Conservation (phyloP, 1,139 yeast species). For the Insectozyma bohioensis region DNA sequence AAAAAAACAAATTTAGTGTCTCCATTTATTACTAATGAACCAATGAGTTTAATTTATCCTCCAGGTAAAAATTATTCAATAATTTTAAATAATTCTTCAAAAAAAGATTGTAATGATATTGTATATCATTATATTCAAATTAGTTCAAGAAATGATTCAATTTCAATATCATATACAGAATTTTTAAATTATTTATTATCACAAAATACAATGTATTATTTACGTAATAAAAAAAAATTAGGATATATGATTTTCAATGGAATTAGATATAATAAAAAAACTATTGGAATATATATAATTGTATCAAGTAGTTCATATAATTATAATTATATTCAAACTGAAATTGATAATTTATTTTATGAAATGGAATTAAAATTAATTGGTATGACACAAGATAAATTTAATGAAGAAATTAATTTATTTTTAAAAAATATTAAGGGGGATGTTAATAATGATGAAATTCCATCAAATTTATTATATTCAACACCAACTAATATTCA, state of each 20-base stretch:
- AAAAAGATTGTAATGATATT: slow-evolving; percentile 49
- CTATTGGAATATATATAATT: slow-evolving; percentile 53
- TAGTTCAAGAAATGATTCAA: slow-evolving; percentile 40
- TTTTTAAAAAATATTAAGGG: slow-evolving; percentile 32
- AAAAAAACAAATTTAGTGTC: not conserved
- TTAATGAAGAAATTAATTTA: slow-evolving; percentile 32
- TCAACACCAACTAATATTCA: slow-evolving; percentile 22
- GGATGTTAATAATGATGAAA: slow-evolving; percentile 7
- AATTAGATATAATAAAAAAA: slow-evolving; percentile 45
- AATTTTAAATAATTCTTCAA: slow-evolving; percentile 25
- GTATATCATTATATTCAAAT: slow-evolving; percentile 55
- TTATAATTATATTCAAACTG: slow-evolving; percentile 34
- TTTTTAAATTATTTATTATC: slow-evolving; percentile 47
- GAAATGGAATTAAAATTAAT: slow-evolving; percentile 31
- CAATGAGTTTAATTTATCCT: slow-evolving; percentile 32
- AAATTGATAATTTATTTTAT: slow-evolving; percentile 45
- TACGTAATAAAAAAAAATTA: slow-evolving; percentile 50
- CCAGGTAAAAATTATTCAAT: slow-evolving; percentile 34
- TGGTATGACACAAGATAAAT: slow-evolving; percentile 28
- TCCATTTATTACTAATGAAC: slow-evolving; percentile 13
- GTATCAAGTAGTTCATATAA: slow-evolving; percentile 41
- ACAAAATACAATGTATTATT: slow-evolving; percentile 37
- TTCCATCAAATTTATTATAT: slow-evolving; percentile 23
- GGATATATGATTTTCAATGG: slow-evolving; percentile 54
- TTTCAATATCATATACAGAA: slow-evolving; percentile 36